Base-by-base conservation (phyloP, 2,329 filamentous ascomycete genomes). In the Sodiomyces alkalinus region DNA sequence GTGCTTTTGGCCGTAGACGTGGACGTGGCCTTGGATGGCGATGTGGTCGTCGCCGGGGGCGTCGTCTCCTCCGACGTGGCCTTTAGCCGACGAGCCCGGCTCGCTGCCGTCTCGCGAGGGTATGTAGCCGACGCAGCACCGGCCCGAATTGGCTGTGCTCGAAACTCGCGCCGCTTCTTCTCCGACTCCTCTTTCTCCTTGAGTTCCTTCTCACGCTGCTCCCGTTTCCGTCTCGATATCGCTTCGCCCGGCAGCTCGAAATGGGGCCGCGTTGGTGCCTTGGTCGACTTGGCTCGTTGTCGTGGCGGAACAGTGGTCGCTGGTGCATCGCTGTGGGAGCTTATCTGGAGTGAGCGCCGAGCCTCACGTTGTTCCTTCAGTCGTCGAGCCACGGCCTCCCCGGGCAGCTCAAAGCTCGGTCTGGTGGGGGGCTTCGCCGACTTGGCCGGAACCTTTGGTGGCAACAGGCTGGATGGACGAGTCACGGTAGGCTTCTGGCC, bases 211-310 rank as follows among this genome's bases (percentile, higher is more conserved):
- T 73, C 62, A 30, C 61, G 56, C 42, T 69, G 55, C 49, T 74
- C 59, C 37, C 62, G 55, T 51, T 72, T 68, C 17, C 58, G 52
- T 2, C 61, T 53, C 3, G 63, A 67, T 27, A 75, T 64, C 4
- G 64, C 65, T 41, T 77, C 73, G 7, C 72, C 71, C 0, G 72
- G 70, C 23, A 78, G 56, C 48, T 75, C 69, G 47, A 76, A 77
- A 5, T 51, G 60, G 8, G 72, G 58, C 15, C 59, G 60, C 1
- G 65, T 65, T 12, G 61, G 56, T n/a, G 54, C 48, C 39, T 62
- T 74, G 26, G 48, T 56, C 13, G 62, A 65, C 41, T 60, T 68
- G 27, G 58, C 49, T 33, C 61, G 58, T 31, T 56, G 51, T 33
- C 61, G 58, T 31, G 55, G 51, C 3, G 59, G 51, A 29, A 58